Evolutionary conservation across 1,139 yeast genomes (phyloP).

Genomic region (Yamadazyma triangularis): DNA sequence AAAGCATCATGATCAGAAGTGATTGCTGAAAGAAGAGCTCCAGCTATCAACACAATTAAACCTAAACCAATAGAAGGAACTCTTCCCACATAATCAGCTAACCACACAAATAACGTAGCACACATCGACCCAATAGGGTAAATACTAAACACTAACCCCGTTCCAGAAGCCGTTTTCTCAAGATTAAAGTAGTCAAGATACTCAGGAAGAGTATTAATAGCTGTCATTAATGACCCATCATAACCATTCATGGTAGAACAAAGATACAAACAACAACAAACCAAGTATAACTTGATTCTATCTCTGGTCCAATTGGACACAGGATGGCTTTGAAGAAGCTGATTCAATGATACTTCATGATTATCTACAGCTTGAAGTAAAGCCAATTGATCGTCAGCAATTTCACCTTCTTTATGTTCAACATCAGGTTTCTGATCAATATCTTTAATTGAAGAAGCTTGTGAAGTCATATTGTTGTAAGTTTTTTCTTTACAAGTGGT

Average conservation of each 20-base stretch:
- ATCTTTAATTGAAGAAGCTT: constrained; percentile 49
- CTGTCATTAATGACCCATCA: constrained; percentile 11
- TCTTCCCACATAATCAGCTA: constrained; percentile 13
- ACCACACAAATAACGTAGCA: constrained; percentile 9
- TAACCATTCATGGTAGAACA: constrained; percentile 11
- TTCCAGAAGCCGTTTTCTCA: constrained; percentile 7
- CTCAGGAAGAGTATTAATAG: constrained; percentile 12
- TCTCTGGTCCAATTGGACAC: neutral
- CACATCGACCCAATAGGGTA: constrained; percentile 11
- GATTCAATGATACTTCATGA: constrained; percentile 2
- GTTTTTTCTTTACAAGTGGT: no score
- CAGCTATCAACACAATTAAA: constrained; percentile 13
- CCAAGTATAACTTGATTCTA: constrained; percentile 1
- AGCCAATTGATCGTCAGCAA: neutral
- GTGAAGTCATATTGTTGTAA: constrained; percentile 52
- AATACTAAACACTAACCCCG: constrained; percentile 13
- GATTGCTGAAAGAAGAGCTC: constrained; percentile 17
- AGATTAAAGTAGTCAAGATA: constrained; percentile 9
- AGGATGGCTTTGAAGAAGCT: constrained; percentile 1
- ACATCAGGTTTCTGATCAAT: constrained; percentile 1
- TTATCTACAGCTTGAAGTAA: constrained; percentile 1
- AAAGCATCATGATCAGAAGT: constrained; percentile 12
- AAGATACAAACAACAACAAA: constrained; percentile 6
- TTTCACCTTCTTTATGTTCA: constrained; percentile 1
- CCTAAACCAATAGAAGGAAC: constrained; percentile 14